Evolutionary conservation across 1,284 basidiomycete species (phyloP).

Genomic region (Sanghuangporus weigelae): DNA sequence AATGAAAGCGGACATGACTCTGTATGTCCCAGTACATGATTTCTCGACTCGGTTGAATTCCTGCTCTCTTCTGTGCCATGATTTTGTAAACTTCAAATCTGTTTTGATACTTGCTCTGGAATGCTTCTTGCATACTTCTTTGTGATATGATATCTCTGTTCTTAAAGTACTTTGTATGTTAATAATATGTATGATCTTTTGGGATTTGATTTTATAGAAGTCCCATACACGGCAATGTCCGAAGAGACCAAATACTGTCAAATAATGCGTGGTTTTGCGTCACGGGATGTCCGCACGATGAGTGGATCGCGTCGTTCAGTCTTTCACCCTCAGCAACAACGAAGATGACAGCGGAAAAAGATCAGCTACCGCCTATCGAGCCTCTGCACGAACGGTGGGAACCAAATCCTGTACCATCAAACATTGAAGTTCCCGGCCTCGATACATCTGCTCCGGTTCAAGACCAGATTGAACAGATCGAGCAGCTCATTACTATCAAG

Average conservation of each 20-base stretch:
- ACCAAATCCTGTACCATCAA: conserved; percentile 54
- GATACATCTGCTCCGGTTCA: conserved; percentile 69
- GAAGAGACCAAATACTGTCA: not conserved
- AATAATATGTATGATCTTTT: too few relatives aligned
- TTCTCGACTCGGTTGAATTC: too few relatives aligned
- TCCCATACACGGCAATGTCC: not conserved
- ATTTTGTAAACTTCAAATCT: too few relatives aligned
- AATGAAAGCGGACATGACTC: too few relatives aligned
- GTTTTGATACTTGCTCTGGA: too few relatives aligned
- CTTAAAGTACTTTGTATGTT: too few relatives aligned
- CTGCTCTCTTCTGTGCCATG: too few relatives aligned
- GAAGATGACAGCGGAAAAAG: conserved; percentile 5
- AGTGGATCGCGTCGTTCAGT: not conserved
- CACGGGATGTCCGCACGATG: not conserved
- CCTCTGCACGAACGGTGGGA: conserved; percentile 51
- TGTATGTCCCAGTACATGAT: too few relatives aligned
- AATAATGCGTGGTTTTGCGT: not conserved
- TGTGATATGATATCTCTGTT: too few relatives aligned
- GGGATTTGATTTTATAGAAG: too few relatives aligned
- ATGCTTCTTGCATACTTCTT: too few relatives aligned
- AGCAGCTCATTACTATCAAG: conserved; percentile 90
- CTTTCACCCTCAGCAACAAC: not conserved
- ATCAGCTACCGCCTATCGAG: conserved; percentile 15
- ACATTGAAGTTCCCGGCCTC: conserved; percentile 69
- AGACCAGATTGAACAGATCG: conserved; percentile 91